Evolutionary conservation across 1,284 basidiomycete species (phyloP).

Genomic region (Cystobasidiaceae sp.): DNA sequence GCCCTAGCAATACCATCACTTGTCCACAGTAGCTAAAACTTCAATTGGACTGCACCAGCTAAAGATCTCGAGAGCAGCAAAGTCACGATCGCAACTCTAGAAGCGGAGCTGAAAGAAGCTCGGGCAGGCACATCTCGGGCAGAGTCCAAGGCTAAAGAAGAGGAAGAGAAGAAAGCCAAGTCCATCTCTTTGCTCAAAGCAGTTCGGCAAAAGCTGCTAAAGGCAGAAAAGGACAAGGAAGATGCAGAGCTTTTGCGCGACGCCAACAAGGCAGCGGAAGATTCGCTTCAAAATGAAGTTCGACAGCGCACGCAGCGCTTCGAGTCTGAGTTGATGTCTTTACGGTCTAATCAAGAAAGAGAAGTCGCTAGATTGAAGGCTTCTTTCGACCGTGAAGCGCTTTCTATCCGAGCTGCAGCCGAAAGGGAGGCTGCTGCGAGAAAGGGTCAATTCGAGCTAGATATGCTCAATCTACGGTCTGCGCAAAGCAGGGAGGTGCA

Average conservation of each 20-base stretch:
- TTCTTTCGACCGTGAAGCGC: slow-evolving; percentile 72
- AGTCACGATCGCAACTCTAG: neutral
- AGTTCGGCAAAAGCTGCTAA: slow-evolving; percentile 84
- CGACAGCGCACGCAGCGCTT: slow-evolving; percentile 57
- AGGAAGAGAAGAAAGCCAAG: slow-evolving; percentile 92
- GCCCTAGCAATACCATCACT: too few relatives aligned
- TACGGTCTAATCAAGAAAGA: slow-evolving; percentile 61
- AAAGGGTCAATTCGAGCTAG: slow-evolving; percentile 68
- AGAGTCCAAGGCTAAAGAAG: slow-evolving; percentile 62
- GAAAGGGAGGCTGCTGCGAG: slow-evolving; percentile 66
- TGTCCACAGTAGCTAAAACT: too few relatives aligned
- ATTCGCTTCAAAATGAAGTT: slow-evolving; percentile 55
- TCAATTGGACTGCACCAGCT: too few relatives aligned
- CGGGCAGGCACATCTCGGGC: slow-evolving; percentile 11
- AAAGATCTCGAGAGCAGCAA: neutral
- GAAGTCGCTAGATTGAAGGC: slow-evolving; percentile 60
- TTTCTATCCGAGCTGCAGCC: slow-evolving; percentile 58
- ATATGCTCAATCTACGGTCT: slow-evolving; percentile 67
- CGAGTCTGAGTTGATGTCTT: slow-evolving; percentile 48
- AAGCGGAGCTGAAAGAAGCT: slow-evolving; percentile 17
- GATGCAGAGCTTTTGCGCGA: slow-evolving; percentile 51
- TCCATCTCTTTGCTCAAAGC: slow-evolving; percentile 82
- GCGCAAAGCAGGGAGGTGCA: slow-evolving; percentile 59
- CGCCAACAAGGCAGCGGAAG: slow-evolving; percentile 42
- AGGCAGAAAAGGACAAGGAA: slow-evolving; percentile 85